Conservation (phyloP, 2,329 filamentous ascomycete genomes). For the Talaromyces sp. region DNA sequence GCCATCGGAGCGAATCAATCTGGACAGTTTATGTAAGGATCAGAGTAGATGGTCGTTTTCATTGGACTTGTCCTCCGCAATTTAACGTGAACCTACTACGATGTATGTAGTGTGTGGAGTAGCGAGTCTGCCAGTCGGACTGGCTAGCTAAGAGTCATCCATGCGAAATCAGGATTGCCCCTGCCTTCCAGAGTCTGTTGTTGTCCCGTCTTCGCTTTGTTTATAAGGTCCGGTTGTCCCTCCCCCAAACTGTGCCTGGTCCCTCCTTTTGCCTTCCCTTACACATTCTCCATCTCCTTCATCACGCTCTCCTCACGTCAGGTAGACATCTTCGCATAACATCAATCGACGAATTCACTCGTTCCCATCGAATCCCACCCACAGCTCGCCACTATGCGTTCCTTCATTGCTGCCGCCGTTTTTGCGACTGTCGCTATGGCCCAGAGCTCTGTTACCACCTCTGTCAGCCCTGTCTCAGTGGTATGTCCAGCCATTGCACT, state of each 20-base stretch:
- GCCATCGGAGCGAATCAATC: slow-evolving; percentile 5
- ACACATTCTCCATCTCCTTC: neutral
- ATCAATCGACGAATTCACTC: slow-evolving; percentile 1
- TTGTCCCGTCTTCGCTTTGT: neutral
- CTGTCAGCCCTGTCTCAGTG: slow-evolving; percentile 9
- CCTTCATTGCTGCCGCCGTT: slow-evolving; percentile 42
- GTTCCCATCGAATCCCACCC: neutral
- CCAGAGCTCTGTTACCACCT: slow-evolving; percentile 23
- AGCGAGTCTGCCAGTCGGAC: neutral
- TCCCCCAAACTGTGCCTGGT: neutral
- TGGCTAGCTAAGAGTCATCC: neutral
- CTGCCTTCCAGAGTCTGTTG: slow-evolving; percentile 6
- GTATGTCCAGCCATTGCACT: slow-evolving; percentile 10
- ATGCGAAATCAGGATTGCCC: slow-evolving; percentile 8
- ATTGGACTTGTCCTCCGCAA: neutral
- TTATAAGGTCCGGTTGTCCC: neutral
- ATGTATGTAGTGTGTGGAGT: neutral
- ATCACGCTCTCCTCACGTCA: neutral
- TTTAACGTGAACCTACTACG: neutral
- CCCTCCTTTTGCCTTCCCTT: neutral
- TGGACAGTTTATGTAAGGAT: slow-evolving; percentile 5
- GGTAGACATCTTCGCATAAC: neutral
- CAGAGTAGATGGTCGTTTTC: neutral
- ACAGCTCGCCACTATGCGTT: slow-evolving; percentile 48
- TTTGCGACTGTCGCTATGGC: slow-evolving; percentile 43